A percentile compares a stretch with the other conserved stretches of the same genome.
phyloP scores from a whole-genome alignment of 345 rosid genomes.

The Eucalyptus pauciflora region DNA sequence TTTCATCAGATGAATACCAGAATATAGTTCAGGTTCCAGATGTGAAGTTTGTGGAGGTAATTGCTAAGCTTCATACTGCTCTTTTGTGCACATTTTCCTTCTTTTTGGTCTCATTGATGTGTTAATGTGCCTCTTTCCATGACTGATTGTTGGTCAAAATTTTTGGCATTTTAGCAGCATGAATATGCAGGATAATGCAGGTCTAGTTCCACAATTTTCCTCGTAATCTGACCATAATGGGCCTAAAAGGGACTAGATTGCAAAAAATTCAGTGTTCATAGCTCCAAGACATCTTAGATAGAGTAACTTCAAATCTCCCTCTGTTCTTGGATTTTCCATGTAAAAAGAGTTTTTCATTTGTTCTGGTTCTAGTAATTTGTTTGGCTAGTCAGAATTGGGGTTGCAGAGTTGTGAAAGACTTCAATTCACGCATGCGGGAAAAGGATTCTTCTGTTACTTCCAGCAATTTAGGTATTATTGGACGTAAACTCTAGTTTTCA shows the following conservation, averaged over 20 bases:
- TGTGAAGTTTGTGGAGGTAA: conserved; percentile 63
- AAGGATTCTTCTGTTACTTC: neutral
- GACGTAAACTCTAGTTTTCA: neutral
- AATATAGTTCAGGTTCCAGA: conserved; percentile 31
- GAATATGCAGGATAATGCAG: neutral
- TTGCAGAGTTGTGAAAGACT: neutral
- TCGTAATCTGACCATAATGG: neutral
- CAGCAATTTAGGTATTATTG: neutral
- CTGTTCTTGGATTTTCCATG: neutral
- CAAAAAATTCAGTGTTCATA: neutral
- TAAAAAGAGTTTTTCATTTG: neutral
- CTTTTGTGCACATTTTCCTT: neutral
- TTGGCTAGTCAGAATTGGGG: neutral
- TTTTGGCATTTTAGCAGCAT: neutral
- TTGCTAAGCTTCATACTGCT: neutral
- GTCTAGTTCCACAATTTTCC: neutral
- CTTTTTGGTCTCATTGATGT: neutral
- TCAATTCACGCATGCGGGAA: neutral
- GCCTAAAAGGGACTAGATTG: neutral
- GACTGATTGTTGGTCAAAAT: neutral
- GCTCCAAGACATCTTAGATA: neutral
- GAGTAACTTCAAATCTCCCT: neutral
- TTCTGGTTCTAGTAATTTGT: neutral
- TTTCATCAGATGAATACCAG: conserved; percentile 1
- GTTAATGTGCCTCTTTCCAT: neutral